Percentiles rank a stretch among this genome's conserved stretches.
These are phyloP conservation scores for Fusarium sp. DNA, from an alignment of 2,329 filamentous ascomycete species.

Conservation along the genomic window DNA sequence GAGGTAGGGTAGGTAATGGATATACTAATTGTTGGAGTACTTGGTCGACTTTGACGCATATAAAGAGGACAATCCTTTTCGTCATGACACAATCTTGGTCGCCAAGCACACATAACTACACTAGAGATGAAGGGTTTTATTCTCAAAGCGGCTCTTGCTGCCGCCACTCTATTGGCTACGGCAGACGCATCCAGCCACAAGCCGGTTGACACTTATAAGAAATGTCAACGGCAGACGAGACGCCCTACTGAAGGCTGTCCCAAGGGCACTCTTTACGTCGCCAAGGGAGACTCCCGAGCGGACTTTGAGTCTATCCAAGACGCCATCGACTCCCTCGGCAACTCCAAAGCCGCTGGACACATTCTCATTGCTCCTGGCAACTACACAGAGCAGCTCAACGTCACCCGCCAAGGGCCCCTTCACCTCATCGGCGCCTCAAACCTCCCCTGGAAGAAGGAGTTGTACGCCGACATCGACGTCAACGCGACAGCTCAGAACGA, in stretches of 20 bases:
- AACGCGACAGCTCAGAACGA: conserved; percentile 55
- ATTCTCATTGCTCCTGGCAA: conserved; percentile 70
- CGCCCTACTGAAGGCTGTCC: conserved; percentile 51
- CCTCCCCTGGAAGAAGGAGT: conserved; percentile 48
- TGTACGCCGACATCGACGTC: conserved; percentile 56
- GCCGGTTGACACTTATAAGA: conserved; percentile 36
- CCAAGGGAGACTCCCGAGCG: conserved; percentile 49
- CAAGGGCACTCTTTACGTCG: conserved; percentile 55
- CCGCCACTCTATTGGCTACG: not conserved
- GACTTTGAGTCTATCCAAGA: conserved; percentile 54
- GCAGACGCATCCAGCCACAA: not conserved
- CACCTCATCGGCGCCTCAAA: conserved; percentile 69
- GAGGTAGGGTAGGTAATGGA: not conserved
- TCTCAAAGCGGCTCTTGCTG: conserved; percentile 1
- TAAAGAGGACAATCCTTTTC: not conserved
- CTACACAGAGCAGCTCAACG: conserved; percentile 73
- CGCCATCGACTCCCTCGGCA: conserved; percentile 54
- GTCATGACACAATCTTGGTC: fast-evolving
- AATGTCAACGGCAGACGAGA: conserved; percentile 33
- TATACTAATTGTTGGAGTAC: not conserved
- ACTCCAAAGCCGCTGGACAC: conserved; percentile 39
- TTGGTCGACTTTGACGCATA: not conserved
- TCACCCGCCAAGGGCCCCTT: conserved; percentile 69
- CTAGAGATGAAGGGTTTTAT: conserved; percentile 14
- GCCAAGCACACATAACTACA: not conserved